Conservation (phyloP, 106 monocot species). For the Chionographis japonica region DNA sequence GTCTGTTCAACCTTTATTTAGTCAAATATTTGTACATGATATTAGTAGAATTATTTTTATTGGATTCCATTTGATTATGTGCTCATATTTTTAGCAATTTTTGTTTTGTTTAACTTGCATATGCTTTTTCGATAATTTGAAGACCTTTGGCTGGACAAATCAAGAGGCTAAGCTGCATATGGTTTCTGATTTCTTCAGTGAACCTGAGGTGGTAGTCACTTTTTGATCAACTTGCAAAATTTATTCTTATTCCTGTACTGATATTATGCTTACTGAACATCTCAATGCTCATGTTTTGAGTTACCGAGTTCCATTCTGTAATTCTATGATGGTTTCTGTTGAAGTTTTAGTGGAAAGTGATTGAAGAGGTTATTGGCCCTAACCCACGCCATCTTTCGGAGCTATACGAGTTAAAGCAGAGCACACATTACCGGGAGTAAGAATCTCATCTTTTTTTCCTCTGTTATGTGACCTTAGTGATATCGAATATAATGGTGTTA, state of each 20-base stretch:
- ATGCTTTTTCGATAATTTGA: conserved; percentile 7
- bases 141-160: conserved; percentile 94
- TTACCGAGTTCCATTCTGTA: not conserved
- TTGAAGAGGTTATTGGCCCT: conserved; percentile 83
- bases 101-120: conserved; percentile 1
- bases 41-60: not conserved
- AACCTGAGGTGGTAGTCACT: conserved; percentile 60
- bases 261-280: not conserved
- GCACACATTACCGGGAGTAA: conserved; percentile 48
- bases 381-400: conserved; percentile 88
- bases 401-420: conserved; percentile 63
- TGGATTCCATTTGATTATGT: not conserved
- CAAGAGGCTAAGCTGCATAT: conserved; percentile 92
- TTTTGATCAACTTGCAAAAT: not conserved
- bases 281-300: not conserved
- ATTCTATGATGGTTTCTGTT: conserved; percentile 26
- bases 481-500: too few species aligned
- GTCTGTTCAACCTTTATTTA: conserved; percentile 2
- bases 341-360: conserved; percentile 93
- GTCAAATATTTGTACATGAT: not conserved
- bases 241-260: not conserved
- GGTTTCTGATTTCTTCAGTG: conserved; percentile 81
- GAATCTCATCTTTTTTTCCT: not conserved
- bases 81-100: not conserved
- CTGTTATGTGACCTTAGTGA: not conserved